Base-by-base conservation (phyloP, 176 grass and related monocot species). In the Canna indica region DNA sequence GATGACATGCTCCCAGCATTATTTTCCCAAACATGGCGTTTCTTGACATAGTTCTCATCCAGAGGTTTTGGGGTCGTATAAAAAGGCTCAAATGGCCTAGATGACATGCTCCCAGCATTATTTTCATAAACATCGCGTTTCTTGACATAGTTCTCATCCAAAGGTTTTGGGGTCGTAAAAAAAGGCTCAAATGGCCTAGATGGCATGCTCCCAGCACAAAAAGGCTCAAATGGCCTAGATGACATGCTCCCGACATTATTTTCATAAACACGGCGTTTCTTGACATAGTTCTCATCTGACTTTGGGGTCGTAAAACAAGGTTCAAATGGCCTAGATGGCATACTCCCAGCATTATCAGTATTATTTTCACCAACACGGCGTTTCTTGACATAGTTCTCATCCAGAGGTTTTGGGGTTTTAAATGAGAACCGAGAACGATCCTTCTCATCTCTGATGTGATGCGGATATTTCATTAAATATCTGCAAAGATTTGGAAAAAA, bases 361-460 rank as follows among this genome's bases (percentile, higher is more conserved):
- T n/a, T 9, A 18, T 69, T 67, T 75, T 47, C 1, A 72, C 33
- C 17, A 69, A 62, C 31, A 59, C 13, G 36, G 62, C 0, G 78
- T 52, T 79, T 84, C 30, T 10, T 70, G 61, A 73, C 7, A 36
- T 75, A 71, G 28, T 72, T 79, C 38, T 81, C 67, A 59, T 84
- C 48, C 7, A 81, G 59, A 75, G 86, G 86, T 61, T 47, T 75
- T 0, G 81, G 86, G 47, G 8, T 78, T n/a, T n/a, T n/a, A 81
- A 84, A 84, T 0, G 86, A 88, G 30, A 88, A 88, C 67, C 78
- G 75, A 56, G 81, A 75, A 71, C 81, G 60, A 62, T 69, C 76
- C 74, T 81, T 65, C 11, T 77, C 85, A 59, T 83, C 45, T 27
- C 30, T 68, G 75, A 74, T 42, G 29, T 81, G 77, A 32, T 84